Evolutionary conservation across 495 filamentous ascomycete species (phyloP).

Genomic region (Lentithecium fluviatile): DNA sequence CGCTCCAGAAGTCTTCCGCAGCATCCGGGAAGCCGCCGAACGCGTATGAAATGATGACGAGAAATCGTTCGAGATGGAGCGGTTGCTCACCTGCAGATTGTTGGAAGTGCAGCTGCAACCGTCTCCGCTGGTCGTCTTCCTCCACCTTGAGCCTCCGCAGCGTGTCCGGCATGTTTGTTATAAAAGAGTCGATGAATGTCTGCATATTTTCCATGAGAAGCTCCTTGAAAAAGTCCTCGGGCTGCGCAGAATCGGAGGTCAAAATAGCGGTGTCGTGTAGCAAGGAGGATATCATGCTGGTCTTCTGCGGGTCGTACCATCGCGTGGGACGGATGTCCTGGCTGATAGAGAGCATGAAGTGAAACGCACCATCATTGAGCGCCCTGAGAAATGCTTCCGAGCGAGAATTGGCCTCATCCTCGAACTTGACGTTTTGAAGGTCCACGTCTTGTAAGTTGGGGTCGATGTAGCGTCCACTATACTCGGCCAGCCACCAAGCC

Average conservation of each 20-base stretch:
- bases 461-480: constrained; percentile 85
- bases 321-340: constrained; percentile 70
- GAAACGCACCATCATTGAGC: constrained; percentile 87
- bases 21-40: constrained; percentile 80
- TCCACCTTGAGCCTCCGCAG: constrained; percentile 81
- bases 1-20: constrained; percentile 83
- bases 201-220: constrained; percentile 78
- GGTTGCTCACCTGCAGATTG: constrained; percentile 60
- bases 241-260: constrained; percentile 58
- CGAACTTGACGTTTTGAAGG: constrained; percentile 57
- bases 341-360: constrained; percentile 82
- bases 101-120: constrained; percentile 58
- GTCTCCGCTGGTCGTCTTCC: constrained; percentile 79
- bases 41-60: constrained; percentile 87
- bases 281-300: constrained; percentile 70
- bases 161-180: constrained; percentile 91
- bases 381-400: constrained; percentile 69
- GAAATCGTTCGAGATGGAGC: constrained; percentile 82
- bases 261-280: constrained; percentile 72
- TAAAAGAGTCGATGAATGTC: constrained; percentile 80
- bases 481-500: constrained; percentile 85
- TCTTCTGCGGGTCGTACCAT: constrained; percentile 78
- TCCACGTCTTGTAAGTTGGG: constrained; percentile 53
- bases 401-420: constrained; percentile 66
- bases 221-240: constrained; percentile 62